Evolutionary conservation across 371 early-diverging fungal species (phyloP).

Genomic region (Parasitella parasitica): DNA sequence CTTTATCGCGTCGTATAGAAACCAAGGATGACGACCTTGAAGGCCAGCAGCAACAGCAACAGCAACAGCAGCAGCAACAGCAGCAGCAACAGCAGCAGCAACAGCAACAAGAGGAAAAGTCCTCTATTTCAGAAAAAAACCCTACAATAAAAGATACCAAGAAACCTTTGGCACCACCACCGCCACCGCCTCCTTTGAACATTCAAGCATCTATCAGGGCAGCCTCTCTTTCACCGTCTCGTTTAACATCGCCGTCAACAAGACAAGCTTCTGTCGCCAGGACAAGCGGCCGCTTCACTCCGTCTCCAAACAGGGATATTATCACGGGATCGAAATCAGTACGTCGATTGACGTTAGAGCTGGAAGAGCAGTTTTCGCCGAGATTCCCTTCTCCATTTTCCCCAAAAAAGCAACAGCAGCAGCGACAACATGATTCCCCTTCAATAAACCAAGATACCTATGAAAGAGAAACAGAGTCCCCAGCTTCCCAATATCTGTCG

Average conservation of each 20-base stretch:
- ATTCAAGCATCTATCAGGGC: not conserved
- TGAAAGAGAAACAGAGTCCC: not conserved
- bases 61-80: not conserved
- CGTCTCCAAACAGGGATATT: not conserved
- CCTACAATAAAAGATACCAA: not conserved
- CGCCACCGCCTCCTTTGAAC: not conserved
- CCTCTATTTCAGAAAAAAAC: not conserved
- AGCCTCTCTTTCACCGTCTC: not conserved
- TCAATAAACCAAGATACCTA: not conserved
- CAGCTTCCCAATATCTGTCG: not conserved
- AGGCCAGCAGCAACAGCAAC: not conserved
- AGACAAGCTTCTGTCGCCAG: not conserved
- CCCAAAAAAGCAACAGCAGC: not conserved
- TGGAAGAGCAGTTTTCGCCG: constrained; percentile 4
- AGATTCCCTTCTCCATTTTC: not conserved
- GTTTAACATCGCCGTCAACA: not conserved
- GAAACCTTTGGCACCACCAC: not conserved
- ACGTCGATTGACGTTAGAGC: constrained; percentile 3
- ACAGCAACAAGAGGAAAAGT: not conserved
- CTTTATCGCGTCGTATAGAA: not conserved
- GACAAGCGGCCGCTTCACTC: not conserved
- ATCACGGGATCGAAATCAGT: constrained; percentile 13
- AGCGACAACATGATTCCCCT: not conserved
- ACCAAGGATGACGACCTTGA: too few species aligned
- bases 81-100: not conserved